Conservation (phyloP, 192 early-diverging fungal genomes). For the Mortierella claussenii region DNA sequence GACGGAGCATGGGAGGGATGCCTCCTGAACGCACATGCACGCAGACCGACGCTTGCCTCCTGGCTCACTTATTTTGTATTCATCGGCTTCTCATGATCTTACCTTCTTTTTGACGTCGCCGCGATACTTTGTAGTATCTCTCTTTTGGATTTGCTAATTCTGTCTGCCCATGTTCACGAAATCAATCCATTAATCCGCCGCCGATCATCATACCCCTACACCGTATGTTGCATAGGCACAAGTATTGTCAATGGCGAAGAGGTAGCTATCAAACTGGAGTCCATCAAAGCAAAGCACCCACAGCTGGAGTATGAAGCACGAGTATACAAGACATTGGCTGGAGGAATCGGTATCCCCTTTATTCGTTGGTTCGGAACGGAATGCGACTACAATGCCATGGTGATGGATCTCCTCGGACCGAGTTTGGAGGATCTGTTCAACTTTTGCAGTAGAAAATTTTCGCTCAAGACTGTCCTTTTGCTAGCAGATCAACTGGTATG, state of each 20-base stretch:
- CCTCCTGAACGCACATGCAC: slow-evolving; percentile 23
- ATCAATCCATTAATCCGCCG: too few species aligned
- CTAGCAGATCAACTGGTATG: slow-evolving; percentile 87
- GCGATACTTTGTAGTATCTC: too few species aligned
- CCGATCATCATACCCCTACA: not conserved
- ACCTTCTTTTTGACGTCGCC: not conserved
- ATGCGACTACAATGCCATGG: slow-evolving; percentile 86
- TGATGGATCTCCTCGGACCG: slow-evolving; percentile 93
- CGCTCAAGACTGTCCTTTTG: slow-evolving; percentile 86
- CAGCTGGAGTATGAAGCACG: slow-evolving; percentile 97
- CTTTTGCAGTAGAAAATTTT: slow-evolving; percentile 89
- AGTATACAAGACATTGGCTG: slow-evolving; percentile 94
- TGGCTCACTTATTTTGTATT: slow-evolving; percentile 20
- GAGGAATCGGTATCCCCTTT: slow-evolving; percentile 92
- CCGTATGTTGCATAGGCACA: slow-evolving; percentile 35
- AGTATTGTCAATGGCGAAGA: slow-evolving; percentile 83
- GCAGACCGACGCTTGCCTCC: slow-evolving; percentile 12
- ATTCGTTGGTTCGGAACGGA: slow-evolving; percentile 87
- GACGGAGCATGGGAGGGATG: too few species aligned
- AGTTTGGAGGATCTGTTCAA: slow-evolving; percentile 92
- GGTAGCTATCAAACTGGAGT: slow-evolving; percentile 98
- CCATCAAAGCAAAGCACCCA: slow-evolving; percentile 93
- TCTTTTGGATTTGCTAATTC: too few species aligned
- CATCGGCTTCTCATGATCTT: slow-evolving; percentile 15
- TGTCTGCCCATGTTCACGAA: too few species aligned